Base-by-base conservation (phyloP, 208 protist species). In the Leishmania guyanensis region DNA sequence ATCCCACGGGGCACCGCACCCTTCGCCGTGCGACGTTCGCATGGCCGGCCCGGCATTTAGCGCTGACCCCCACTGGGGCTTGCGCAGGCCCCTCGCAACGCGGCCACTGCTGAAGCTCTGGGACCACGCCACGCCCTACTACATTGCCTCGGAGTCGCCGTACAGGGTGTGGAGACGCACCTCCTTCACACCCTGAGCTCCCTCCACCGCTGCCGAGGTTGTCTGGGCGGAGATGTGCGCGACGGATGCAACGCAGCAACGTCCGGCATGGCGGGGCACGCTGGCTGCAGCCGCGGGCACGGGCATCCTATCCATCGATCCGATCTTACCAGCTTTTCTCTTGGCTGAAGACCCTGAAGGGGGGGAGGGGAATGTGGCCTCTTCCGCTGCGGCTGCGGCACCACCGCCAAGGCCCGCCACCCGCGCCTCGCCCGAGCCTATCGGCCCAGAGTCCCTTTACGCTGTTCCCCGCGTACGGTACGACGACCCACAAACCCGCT, bases 21-120 rank as follows among this genome's bases (percentile, higher is more conserved):
- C 1, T 29, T 29, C 29, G 5, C 82, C 85, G 12, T 91, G 92
- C 81, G 94, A 97, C 80, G 86, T 97, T 77, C 88, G 97, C 51
- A 86, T 95, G 43, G 96, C 91, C 46, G 91, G 97, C 71, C 93
- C 90, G 1, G 91, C 92, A 43, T 97, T 94, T 78, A 93, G 92
- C 46, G 94, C 88, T n/a, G 88, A 94, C 68, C 91, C 95, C 89
- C 91, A 95, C 73, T 83, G 86, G 46, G 82, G 87, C 26, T 72
- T 96, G 51, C 54, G 94, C 56, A 50, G 80, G 60, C 94, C 91
- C 36, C 60, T 94, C 4, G 78, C 89, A 39, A 77, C 79, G 43
- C 84, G 87, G 39, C 48, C 48, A 43, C 77, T 79, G 80, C 29
- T 80, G 69, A 77, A 83, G 85, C 92, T 92, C 58, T 95, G 91